Evolutionary conservation across 2,329 filamentous ascomycete species (phyloP), one percentile per base, ranked within the genome.

Genomic region (Tolypocladium sp.): DNA sequence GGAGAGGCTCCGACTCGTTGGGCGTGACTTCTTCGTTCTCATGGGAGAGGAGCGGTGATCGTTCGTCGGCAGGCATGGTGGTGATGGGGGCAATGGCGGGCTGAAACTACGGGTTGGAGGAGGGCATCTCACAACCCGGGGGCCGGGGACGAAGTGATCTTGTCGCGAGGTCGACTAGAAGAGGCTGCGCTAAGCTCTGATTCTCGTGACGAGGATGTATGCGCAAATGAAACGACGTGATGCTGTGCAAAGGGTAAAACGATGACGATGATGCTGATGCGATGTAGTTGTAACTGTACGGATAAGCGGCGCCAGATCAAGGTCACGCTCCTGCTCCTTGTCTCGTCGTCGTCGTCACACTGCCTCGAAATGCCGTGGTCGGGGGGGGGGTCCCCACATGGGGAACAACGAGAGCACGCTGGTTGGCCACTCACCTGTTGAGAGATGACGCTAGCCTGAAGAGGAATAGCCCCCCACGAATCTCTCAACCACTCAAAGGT

Each of bases 1-100:
- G 75, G 17, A 85, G 75, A 22, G 82, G 81, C n/a, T 81, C 79
- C n/a, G 77, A 74, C 64, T 85, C 82, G 46, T 64, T 69, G 25
- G 62, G 66, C 58, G 59, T 58, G 54, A 66, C 61, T 53, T 65
- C 60, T n/a, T 71, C 69, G 52, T 61, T 65, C 41, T 72, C 69
- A 38, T 70, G 66, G 17, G 74, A 69, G 52, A 81, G 72, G 60
- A 82, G 70, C 42, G 77, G 78, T 27, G 77, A 73, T 61, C 70
- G 71, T 67, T 81, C 79, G 58, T 81, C 79, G 58, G 75, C 71
- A 33, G 79, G 67, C 79, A 82, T 82, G 60, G 55, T 67, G 58
- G 58, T 54, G 59, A n/a, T 33, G 58, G 10, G 81, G 60, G 55
- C 67, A 58, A 56, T 52, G 58, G 22, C 40, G 55, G 27, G 46